Percentiles rank a stretch among this genome's conserved stretches.
These are phyloP conservation scores for Coleophoma cylindrospora DNA, from an alignment of 2,329 filamentous ascomycete genomes.

Conservation along the genomic window DNA sequence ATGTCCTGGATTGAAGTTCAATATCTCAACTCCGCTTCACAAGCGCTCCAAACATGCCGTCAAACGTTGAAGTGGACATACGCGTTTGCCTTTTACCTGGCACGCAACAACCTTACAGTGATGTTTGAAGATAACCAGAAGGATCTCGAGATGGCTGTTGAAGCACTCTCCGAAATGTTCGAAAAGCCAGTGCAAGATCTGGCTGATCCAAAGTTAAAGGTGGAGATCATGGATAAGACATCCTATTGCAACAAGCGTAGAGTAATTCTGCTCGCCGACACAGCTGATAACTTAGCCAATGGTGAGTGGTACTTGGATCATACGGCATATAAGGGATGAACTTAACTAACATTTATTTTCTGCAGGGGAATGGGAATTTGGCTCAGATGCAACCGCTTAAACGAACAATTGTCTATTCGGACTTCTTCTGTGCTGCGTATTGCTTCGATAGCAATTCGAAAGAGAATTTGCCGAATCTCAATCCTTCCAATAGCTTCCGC, in stretches of 20 bases:
- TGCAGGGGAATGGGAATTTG: slow-evolving; percentile 17
- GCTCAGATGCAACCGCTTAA: slow-evolving; percentile 3
- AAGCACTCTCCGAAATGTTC: slow-evolving; percentile 98
- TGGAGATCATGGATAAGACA: slow-evolving; percentile 98
- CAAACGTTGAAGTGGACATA: slow-evolving; percentile 99
- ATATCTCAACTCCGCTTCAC: slow-evolving; percentile 88
- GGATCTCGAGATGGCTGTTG: slow-evolving; percentile 94
- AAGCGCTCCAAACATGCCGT: slow-evolving; percentile 92
- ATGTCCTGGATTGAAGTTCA: slow-evolving; percentile 99
- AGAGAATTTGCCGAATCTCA: no score
- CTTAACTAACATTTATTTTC: slow-evolving; percentile 11
- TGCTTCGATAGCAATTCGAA: no score
- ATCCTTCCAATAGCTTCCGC: no score
- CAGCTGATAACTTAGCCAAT: slow-evolving; percentile 84
- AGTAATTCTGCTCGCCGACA: slow-evolving; percentile 85
- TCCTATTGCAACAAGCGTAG: slow-evolving; percentile 92
- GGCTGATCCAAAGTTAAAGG: slow-evolving; percentile 82
- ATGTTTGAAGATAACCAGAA: slow-evolving; percentile 99
- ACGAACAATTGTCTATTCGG: background rate
- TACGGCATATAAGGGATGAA: background rate
- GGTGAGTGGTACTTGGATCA: slow-evolving; percentile 49
- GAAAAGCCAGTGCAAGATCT: slow-evolving; percentile 92
- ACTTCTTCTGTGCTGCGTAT: background rate
- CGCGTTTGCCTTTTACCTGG: slow-evolving; percentile 96
- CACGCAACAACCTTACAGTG: slow-evolving; percentile 88